These are phyloP conservation scores for Trichomonascus vanleenenianus DNA, from an alignment of 805 yeast species.

Conservation along the genomic window DNA sequence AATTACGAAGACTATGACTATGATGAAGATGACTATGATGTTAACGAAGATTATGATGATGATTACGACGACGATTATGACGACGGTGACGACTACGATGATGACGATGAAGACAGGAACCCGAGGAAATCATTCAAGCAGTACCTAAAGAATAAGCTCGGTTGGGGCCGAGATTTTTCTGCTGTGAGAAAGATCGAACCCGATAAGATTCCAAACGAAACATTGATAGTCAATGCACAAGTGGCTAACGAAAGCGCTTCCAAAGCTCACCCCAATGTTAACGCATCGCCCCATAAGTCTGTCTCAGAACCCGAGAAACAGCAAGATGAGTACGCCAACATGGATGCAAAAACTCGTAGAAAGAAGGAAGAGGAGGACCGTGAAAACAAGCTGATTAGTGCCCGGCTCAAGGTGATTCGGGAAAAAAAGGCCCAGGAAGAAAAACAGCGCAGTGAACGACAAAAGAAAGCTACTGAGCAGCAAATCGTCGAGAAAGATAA, in stretches of 20 bases:
- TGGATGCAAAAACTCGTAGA: neutral
- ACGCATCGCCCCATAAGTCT: too few species aligned
- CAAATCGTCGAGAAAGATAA: neutral
- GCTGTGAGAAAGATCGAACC: neutral
- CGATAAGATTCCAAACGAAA: neutral
- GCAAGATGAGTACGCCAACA: too few species aligned
- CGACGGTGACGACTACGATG: neutral
- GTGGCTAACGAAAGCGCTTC: too few species aligned
- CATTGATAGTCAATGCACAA: too few species aligned
- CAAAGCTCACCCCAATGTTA: too few species aligned
- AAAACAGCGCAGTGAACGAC: too few species aligned
- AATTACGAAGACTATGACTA: conserved; percentile 3
- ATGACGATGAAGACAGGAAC: conserved; percentile 2
- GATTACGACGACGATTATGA: conserved; percentile 2
- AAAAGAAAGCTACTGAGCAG: too few species aligned
- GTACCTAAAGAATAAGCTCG: neutral
- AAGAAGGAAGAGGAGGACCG: neutral
- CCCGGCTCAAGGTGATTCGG: neutral
- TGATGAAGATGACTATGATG: conserved; percentile 5
- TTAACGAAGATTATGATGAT: conserved; percentile 1
- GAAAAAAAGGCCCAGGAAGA: neutral
- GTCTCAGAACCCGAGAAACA: too few species aligned
- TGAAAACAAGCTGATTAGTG: neutral
- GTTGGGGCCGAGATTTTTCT: neutral
- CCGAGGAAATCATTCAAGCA: neutral